phyloP scores from a whole-genome alignment of 164 flowering plant species.

The Kingdonia uniflora region DNA sequence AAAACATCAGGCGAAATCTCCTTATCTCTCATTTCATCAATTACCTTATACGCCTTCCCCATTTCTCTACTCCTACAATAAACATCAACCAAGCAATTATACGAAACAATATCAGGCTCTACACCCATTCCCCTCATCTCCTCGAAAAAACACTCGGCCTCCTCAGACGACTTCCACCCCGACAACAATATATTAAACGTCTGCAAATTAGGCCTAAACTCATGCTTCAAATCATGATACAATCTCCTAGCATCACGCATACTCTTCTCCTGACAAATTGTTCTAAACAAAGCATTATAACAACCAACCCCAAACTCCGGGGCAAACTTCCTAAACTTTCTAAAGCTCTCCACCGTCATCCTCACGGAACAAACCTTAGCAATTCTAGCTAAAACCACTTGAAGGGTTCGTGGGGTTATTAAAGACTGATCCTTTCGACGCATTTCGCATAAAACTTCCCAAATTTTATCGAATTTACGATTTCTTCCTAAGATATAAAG shows the following conservation, averaged over 20 bases:
- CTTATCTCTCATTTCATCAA: slow-evolving; percentile 53
- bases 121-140: slow-evolving; percentile 72
- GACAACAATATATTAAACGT: slow-evolving; percentile 83
- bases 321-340: slow-evolving; percentile 39
- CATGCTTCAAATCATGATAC: slow-evolving; percentile 59
- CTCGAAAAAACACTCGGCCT: slow-evolving; percentile 64
- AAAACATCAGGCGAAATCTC: slow-evolving; percentile 60
- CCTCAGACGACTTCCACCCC: slow-evolving; percentile 76
- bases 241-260: slow-evolving; percentile 85
- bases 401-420: slow-evolving; percentile 52
- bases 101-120: slow-evolving; percentile 70
- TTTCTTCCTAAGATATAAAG: slow-evolving; percentile 64
- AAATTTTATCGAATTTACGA: slow-evolving; percentile 43
- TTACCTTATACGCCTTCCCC: slow-evolving; percentile 45
- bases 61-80: slow-evolving; percentile 66
- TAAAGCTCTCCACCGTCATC: slow-evolving; percentile 61
- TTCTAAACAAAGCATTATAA: slow-evolving; percentile 69
- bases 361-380: slow-evolving; percentile 79
- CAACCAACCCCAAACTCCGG: slow-evolving; percentile 39
- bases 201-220: slow-evolving; percentile 50
- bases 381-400: slow-evolving; percentile 59
- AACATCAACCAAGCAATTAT: slow-evolving; percentile 80
- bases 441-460: slow-evolving; percentile 55
- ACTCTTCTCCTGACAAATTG: slow-evolving; percentile 88
- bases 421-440: slow-evolving; percentile 43